Conservation (phyloP, 78 protist species). For the Acrasis kona region DNA sequence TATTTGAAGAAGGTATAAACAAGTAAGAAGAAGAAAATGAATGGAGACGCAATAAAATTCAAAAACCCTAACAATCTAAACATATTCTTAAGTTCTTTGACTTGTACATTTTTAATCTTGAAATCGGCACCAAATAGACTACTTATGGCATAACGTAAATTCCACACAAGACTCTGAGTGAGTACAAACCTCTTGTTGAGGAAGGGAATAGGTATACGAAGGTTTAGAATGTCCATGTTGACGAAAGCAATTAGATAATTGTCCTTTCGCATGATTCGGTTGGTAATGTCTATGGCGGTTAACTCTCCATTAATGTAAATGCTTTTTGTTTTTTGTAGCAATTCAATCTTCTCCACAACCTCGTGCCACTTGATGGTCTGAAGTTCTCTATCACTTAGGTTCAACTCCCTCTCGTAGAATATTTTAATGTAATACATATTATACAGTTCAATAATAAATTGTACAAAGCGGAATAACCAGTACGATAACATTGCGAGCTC, state of each 20-base stretch:
- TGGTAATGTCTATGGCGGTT: constrained; percentile 52
- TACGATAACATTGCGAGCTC: no score
- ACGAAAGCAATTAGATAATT: constrained; percentile 67
- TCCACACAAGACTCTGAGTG: constrained; percentile 25
- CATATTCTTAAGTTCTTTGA: constrained; percentile 29
- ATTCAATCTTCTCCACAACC: background rate
- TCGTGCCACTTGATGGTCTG: background rate
- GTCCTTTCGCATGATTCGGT: constrained; percentile 66
- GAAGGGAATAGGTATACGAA: constrained; percentile 19
- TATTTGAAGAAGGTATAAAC: constrained; percentile 59
- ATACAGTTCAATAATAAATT: background rate
- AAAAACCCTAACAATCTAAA: constrained; percentile 33
- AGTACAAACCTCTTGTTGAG: constrained; percentile 20
- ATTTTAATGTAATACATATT: background rate
- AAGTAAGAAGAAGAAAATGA: constrained; percentile 45
- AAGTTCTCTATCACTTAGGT: background rate
- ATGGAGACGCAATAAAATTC: constrained; percentile 63
- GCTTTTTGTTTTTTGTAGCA: background rate
- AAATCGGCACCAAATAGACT: background rate
- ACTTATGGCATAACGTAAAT: background rate
- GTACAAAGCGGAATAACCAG: no score
- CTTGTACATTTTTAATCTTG: background rate
- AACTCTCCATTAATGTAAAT: background rate
- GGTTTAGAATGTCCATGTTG: constrained; percentile 30
- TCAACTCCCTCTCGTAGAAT: background rate